Base-by-base conservation (phyloP, 441 rosid species). In the Populus hybrid region DNA sequence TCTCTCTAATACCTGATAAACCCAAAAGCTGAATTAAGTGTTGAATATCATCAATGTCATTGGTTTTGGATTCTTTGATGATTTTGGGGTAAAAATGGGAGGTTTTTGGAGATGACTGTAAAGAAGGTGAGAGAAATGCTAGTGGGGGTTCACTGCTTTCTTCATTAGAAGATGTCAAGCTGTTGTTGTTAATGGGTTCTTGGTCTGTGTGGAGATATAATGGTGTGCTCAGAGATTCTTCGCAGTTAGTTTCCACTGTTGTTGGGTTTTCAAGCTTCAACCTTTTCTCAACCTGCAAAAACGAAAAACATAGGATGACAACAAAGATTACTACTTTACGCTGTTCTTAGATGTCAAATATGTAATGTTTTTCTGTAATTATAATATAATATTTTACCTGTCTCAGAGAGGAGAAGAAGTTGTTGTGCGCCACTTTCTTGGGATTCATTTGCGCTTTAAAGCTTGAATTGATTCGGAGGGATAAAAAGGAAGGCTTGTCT, bases 201-300 rank as follows among this genome's bases (percentile, higher is more conserved):
- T 79, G 75, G 70, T 79, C 80, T 2, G 35, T 11, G 42, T 85
- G 80, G 34, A 86, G 74, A 79, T 85, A 82, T 10, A 86, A 70
- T 0, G 86, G 89, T 12, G 86, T 64, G 77, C 83, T 76, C 10
- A 86, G 76, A 50, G 86, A 84, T 42, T 85, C 75, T 2, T 73
- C 59, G 65, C 16, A 28, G 19, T 69, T 82, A 38, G n/a, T 73
- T 50, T 75, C 76, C 16, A 23, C 6, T 36, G 36, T 71, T 35
- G 79, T 32, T 42, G 67, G 76, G 38, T 35, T 72, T 80, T 87
- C 87, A 38, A 83, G 84, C 78, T 85, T 87, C 79, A 88, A 79
- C 80, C 90, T 87, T 84, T 87, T 85, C 80, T 88, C 86, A 24
- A 85, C 88, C 86, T 88, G 84, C n/a, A 53, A 69, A 19, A 36